Base-by-base conservation (phyloP, 805 yeast species). In the Scheffersomyces stipitis region DNA sequence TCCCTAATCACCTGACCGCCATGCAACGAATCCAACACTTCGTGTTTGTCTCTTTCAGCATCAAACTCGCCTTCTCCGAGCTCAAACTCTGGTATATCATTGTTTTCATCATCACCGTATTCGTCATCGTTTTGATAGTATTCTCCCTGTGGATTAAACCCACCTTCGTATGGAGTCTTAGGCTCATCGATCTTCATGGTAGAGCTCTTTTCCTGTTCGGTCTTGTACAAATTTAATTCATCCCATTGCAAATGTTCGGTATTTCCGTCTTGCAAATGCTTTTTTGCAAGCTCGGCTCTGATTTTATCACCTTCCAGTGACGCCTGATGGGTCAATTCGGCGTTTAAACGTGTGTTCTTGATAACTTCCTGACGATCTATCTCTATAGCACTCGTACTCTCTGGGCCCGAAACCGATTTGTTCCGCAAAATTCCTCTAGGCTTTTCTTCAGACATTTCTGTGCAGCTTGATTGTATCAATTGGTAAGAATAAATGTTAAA, bases 81-180 rank as follows among this genome's bases (percentile, higher is more conserved):
- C 7, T 73, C 59, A 46, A 82, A 78, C 29, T 64, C 71, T 9
- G 78, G 77, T 29, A 79, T 62, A 3, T 69, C 71, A 15, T 51
- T 64, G 12, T 43, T 45, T 6, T 41, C 51, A 18, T 56, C 76
- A 3, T 74, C 78, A n/a, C n/a, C n/a, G n/a, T n/a, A n/a, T 24
- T 82, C 89, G 30, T 80, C 80, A 51, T 84, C 91, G 4, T 75
- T 78, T 35, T 74, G 72, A 49, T 88, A 87, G 54, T 85, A 84
- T 51, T 89, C 95, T 22, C 86, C 87, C 36, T 76, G 71, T 1
- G 93, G 90, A 51, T 84, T 81, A 18, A 86, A 83, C 1, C 96
- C 95, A 8, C 93, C 95, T 56, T 86, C 95, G 52, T 84, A 90
- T 4, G 97, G 97, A 1, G 97, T 90, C 68, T 90, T 90, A 15